Evolutionary conservation across 1,139 yeast genomes (phyloP).

Genomic region (Suhomyces coccinellae): DNA sequence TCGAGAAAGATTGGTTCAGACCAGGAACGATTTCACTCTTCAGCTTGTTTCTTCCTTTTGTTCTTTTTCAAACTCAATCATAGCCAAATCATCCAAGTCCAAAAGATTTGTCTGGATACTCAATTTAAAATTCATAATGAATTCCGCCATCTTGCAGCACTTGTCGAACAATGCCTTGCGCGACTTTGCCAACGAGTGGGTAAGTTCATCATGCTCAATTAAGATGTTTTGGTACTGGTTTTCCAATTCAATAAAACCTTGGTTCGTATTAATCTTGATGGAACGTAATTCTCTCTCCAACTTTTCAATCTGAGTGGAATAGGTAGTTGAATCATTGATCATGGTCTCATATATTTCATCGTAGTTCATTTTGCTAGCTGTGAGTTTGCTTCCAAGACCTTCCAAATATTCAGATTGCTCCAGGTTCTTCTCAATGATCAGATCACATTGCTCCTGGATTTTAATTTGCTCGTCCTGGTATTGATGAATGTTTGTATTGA

Average conservation of each 20-base stretch:
- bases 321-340: constrained; percentile 53
- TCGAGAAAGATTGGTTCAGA: neutral
- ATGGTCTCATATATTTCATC: constrained; percentile 60
- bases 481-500: constrained; percentile 50
- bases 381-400: constrained; percentile 55
- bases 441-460: constrained; percentile 61
- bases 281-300: constrained; percentile 61
- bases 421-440: constrained; percentile 51
- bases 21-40: neutral
- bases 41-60: constrained; percentile 11
- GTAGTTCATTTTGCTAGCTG: constrained; percentile 52
- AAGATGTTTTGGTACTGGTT: constrained; percentile 56
- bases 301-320: constrained; percentile 65
- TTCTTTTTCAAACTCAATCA: constrained; percentile 38
- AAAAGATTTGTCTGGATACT: constrained; percentile 61
- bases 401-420: constrained; percentile 64
- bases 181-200: constrained; percentile 47
- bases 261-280: constrained; percentile 53
- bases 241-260: constrained; percentile 56
- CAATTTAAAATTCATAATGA: constrained; percentile 62
- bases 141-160: constrained; percentile 57
- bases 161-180: constrained; percentile 53
- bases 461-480: constrained; percentile 61
- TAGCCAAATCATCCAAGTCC: constrained; percentile 49
- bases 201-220: constrained; percentile 54